phyloP scores from a whole-genome alignment of 176 grass and related monocot species.

The Dendrocalamus sinicus region DNA sequence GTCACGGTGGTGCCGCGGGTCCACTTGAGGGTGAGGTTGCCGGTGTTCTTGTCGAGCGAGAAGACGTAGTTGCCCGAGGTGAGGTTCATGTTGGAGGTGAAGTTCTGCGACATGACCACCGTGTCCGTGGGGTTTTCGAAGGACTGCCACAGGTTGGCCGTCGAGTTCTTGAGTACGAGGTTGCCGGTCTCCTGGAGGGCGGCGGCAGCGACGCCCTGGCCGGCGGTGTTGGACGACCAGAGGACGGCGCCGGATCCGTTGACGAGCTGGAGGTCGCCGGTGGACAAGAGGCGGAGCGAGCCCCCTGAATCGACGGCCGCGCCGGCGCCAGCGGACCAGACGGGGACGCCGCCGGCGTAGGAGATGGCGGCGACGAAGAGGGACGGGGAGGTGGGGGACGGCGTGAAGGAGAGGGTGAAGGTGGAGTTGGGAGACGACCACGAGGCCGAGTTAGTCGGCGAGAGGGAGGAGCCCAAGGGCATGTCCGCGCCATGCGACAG shows the following conservation, averaged over 20 bases:
- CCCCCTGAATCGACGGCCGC: conserved; percentile 61
- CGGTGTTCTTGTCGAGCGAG: conserved; percentile 34
- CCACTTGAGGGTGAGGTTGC: conserved; percentile 82
- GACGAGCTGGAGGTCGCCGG: conserved; percentile 73
- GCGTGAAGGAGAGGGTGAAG: conserved; percentile 72
- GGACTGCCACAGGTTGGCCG: conserved; percentile 61
- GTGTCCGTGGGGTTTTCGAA: conserved; percentile 84
- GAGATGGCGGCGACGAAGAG: conserved; percentile 71
- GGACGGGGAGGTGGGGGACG: conserved; percentile 53
- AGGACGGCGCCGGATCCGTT: conserved; percentile 72
- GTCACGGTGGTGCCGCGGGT: conserved; percentile 19
- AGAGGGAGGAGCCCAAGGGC: conserved; percentile 65
- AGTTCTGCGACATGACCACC: conserved; percentile 70
- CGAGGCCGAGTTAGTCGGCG: conserved; percentile 42
- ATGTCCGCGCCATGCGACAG: conserved; percentile 52
- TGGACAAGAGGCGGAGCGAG: conserved; percentile 62
- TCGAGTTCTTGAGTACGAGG: conserved; percentile 63
- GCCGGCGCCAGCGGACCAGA: conserved; percentile 61
- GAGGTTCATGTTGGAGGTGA: conserved; percentile 53
- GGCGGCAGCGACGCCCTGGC: conserved; percentile 50
- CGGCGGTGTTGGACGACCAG: conserved; percentile 67
- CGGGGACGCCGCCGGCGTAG: conserved; percentile 59
- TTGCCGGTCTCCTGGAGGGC: conserved; percentile 60
- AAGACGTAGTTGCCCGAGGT: conserved; percentile 61
- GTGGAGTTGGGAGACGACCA: conserved; percentile 61